These are phyloP conservation scores for Aureobasidium sp. DNA, from an alignment of 2,329 filamentous ascomycete genomes.

Conservation along the genomic window DNA sequence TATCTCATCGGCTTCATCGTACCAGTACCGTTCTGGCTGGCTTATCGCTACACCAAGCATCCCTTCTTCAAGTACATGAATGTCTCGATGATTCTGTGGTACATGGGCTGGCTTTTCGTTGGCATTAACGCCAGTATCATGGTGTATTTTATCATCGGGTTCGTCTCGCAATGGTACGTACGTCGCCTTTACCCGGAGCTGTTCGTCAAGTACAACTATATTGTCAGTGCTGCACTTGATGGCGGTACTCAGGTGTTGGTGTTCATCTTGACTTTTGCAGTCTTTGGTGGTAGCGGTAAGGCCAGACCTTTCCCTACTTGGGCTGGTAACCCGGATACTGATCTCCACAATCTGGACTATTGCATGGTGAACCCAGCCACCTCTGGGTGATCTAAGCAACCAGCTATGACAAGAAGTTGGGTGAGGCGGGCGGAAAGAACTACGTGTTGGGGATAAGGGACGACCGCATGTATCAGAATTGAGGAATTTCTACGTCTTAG, in stretches of 20 bases:
- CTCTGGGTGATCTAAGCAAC: not conserved
- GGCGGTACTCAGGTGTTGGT: conserved; percentile 29
- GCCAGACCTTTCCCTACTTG: conserved; percentile 19
- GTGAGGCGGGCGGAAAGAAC: no score
- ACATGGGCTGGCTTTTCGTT: conserved; percentile 34
- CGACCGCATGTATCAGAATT: no score
- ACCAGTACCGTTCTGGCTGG: conserved; percentile 35
- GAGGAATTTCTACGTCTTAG: no score
- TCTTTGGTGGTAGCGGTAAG: conserved; percentile 37
- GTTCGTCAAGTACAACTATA: conserved; percentile 31
- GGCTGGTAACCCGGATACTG: conserved; percentile 17
- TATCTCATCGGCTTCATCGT: conserved; percentile 36
- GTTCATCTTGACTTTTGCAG: conserved; percentile 30
- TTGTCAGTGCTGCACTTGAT: conserved; percentile 28
- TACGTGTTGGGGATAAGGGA: no score
- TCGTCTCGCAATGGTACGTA: conserved; percentile 57
- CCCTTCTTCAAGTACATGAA: conserved; percentile 29
- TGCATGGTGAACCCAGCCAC: conserved; percentile 19
- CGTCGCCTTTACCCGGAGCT: conserved; percentile 19
- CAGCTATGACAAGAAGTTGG: no score
- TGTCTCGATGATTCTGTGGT: conserved; percentile 35
- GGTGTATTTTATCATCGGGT: conserved; percentile 58
- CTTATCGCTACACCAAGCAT: conserved; percentile 24
- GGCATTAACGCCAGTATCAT: conserved; percentile 35
- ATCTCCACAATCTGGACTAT: conserved; percentile 19